These are phyloP conservation scores for Apiosordaria backusii DNA, from an alignment of 495 filamentous ascomycete species.

Conservation along the genomic window DNA sequence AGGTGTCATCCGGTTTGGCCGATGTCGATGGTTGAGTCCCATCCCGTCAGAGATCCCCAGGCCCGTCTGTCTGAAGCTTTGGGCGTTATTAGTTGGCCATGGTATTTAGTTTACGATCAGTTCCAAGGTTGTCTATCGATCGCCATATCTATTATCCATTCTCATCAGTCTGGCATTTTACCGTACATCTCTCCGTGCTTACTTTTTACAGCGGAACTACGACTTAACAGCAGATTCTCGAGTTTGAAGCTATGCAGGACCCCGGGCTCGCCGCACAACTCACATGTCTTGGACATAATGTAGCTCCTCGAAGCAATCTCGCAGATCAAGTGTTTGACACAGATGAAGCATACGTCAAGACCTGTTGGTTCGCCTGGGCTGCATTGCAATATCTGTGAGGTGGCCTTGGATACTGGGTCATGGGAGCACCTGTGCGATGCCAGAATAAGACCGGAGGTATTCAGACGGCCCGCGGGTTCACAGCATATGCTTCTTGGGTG, in stretches of 20 bases:
- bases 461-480: background rate
- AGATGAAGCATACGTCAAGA: background rate
- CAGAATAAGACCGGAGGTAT: background rate
- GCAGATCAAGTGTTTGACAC: constrained; percentile 3
- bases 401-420: too few species aligned
- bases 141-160: background rate
- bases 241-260: background rate
- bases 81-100: background rate
- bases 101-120: background rate
- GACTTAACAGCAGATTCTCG: background rate
- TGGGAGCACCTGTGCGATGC: too few species aligned
- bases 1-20: background rate
- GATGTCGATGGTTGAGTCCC: background rate
- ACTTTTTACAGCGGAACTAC: background rate
- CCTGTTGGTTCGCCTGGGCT: background rate
- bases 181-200: background rate
- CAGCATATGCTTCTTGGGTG: background rate
- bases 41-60: background rate
- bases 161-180: background rate
- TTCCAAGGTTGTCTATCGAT: background rate
- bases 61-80: background rate
- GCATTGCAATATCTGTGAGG: background rate
- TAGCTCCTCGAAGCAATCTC: background rate
- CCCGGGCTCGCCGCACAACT: background rate
- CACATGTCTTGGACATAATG: background rate